Base-by-base conservation (phyloP, 1,139 yeast species). In the Scheffersomyces insectosa region DNA sequence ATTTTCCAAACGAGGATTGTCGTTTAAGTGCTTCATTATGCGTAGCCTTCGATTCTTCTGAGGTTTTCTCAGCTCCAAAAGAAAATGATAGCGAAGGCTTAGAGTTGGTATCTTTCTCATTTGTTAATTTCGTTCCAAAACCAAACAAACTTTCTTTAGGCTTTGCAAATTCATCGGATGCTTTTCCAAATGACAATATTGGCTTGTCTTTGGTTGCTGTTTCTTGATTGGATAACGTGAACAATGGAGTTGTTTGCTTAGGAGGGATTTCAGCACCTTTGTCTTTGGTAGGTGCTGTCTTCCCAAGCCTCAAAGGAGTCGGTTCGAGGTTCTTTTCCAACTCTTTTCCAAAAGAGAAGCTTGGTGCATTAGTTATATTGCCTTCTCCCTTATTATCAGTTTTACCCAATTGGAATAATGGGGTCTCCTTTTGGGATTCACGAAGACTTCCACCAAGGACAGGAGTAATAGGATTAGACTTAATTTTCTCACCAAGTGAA, bases 341-440 rank as follows among this genome's bases (percentile, higher is more conserved):
- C 12, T 34, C 10, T 38, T n/a, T 31, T 28, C 38, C 38, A 38
- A 45, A 46, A 20, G 46, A 39, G 14, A 46, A 41, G 27, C 41
- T 49, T 12, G 52, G 46, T 14, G 44, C 38, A 28, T 37, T 44
- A 23, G 29, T 29, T 16, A 20, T 20, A 3, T 20, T 20, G 8
- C 8, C 6, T 20, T 20, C 9, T 20, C 30, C 42, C 33, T 28
- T 36, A 5, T 27, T 43, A 28, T 38, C 32, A 12, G 39, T 14
- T 15, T 35, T 38, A 8, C 59, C 59, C 39, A 53, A 54, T 5
- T 49, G 42, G 41, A 57, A 55, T 10, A 38, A 43, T 3, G 55
- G 55, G 8, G 50, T 34, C 13, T 44, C 47, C 6, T 7, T 20
- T 20, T 20, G 5, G 25, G 25, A 20, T 20, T 20, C 25, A 20